phyloP scores from a whole-genome alignment of 352 stramenopile species.

The Phytophthora lateralis region DNA sequence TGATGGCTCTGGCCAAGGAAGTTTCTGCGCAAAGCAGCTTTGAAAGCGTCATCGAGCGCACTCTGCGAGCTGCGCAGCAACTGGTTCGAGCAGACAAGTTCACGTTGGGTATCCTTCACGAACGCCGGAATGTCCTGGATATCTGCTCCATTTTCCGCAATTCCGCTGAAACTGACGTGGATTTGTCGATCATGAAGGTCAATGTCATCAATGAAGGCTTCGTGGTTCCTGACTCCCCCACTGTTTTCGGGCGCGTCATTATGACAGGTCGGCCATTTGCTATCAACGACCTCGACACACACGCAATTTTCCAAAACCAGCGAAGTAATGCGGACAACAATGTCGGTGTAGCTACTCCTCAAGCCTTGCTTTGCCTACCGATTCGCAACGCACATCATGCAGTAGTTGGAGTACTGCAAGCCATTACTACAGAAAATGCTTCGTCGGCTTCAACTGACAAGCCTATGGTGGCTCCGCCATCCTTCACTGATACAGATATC shows the following conservation, averaged over 20 bases:
- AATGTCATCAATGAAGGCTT: constrained; percentile 62
- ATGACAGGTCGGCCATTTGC: constrained; percentile 63
- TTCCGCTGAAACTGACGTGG: not conserved
- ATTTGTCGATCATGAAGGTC: constrained; percentile 20
- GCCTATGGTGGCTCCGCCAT: not conserved
- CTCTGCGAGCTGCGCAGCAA: constrained; percentile 52
- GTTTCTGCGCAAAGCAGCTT: constrained; percentile 68
- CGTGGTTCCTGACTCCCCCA: constrained; percentile 57
- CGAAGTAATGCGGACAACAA: constrained; percentile 26
- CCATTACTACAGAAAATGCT: constrained; percentile 31
- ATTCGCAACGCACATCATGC: constrained; percentile 70
- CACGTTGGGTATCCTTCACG: constrained; percentile 64
- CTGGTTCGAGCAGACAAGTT: constrained; percentile 70
- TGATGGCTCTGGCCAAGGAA: constrained; percentile 61
- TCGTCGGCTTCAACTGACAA: constrained; percentile 9
- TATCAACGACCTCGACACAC: constrained; percentile 64
- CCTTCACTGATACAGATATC: constrained; percentile 53
- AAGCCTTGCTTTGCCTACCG: constrained; percentile 63
- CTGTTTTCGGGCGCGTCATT: constrained; percentile 67
- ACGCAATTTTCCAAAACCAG: constrained; percentile 61
- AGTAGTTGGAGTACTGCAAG: constrained; percentile 65
- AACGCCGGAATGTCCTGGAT: constrained; percentile 62
- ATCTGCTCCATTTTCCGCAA: constrained; percentile 46
- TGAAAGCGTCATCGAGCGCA: constrained; percentile 58
- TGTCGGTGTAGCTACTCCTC: constrained; percentile 18